Percentiles rank a stretch among this genome's conserved stretches.
These are phyloP conservation scores for Didymella sp. DNA, from an alignment of 2,329 filamentous ascomycete species.

Conservation along the genomic window DNA sequence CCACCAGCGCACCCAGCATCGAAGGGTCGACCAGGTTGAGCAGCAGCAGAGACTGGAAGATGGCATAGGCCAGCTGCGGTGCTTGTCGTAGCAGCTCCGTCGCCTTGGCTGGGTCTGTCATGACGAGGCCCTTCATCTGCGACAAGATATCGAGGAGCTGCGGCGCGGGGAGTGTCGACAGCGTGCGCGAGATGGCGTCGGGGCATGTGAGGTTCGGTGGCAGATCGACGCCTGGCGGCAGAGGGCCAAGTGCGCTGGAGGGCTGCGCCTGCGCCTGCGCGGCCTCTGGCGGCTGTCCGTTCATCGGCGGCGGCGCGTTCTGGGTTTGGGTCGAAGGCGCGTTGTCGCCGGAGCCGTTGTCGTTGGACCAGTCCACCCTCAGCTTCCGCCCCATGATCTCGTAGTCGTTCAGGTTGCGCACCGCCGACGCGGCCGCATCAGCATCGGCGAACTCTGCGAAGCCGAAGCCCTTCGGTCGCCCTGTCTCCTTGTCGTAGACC, in stretches of 20 bases:
- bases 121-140: constrained; percentile 92
- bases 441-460: constrained; percentile 95
- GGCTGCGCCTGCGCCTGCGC: constrained; percentile 43
- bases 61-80: constrained; percentile 90
- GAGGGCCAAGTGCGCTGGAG: constrained; percentile 71
- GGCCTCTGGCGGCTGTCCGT: constrained; percentile 53
- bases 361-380: constrained; percentile 94
- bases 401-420: constrained; percentile 93
- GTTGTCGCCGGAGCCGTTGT: constrained; percentile 73
- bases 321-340: constrained; percentile 57
- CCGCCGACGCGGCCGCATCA: constrained; percentile 89
- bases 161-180: constrained; percentile 82
- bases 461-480: constrained; percentile 93
- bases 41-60: constrained; percentile 91
- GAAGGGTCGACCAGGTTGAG: constrained; percentile 91
- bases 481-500: constrained; percentile 94
- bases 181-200: constrained; percentile 90
- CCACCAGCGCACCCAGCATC: constrained; percentile 81
- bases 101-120: constrained; percentile 79
- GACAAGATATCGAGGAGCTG: constrained; percentile 92
- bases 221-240: constrained; percentile 84
- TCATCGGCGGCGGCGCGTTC: constrained; percentile 54
- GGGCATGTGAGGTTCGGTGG: constrained; percentile 82
- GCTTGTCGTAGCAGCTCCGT: constrained; percentile 86
- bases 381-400: constrained; percentile 95